phyloP scores from a whole-genome alignment of 73 alveolate species.

The Diophrys appendiculata region DNA sequence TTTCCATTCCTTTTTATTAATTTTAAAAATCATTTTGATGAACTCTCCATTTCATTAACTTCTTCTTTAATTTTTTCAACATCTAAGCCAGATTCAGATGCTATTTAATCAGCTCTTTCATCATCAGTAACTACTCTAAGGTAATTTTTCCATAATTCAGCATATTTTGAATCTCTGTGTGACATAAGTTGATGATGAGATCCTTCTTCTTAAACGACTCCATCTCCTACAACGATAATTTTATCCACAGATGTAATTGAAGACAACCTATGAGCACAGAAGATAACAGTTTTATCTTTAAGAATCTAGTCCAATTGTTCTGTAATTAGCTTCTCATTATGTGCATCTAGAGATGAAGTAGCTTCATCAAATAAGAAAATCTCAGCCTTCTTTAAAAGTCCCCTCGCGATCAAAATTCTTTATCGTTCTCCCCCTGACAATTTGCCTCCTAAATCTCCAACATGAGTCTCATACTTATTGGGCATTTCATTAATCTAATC shows the following conservation, averaged over 20 bases:
- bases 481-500: conserved; percentile 70
- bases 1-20: no score
- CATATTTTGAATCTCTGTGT: conserved; percentile 52
- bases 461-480: conserved; percentile 79
- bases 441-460: conserved; percentile 88
- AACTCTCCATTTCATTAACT: no score
- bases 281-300: conserved; percentile 82
- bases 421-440: conserved; percentile 93
- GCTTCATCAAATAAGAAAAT: conserved; percentile 89
- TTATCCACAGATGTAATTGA: conserved; percentile 85
- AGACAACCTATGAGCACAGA: conserved; percentile 91
- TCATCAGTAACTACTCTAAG: no score
- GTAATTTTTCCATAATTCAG: conserved; percentile 56
- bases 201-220: conserved; percentile 85
- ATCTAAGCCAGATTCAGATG: background rate
- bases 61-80: no score
- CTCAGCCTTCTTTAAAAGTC: conserved; percentile 74
- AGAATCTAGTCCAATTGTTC: conserved; percentile 76
- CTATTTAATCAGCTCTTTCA: background rate
- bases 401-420: conserved; percentile 85
- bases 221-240: conserved; percentile 84
- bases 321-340: conserved; percentile 82
- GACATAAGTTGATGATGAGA: conserved; percentile 75
- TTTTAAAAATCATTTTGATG: no score
- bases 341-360: conserved; percentile 82